Conservation (phyloP, 2,329 filamentous ascomycete species). For the Acephala macrosclerotiorum region DNA sequence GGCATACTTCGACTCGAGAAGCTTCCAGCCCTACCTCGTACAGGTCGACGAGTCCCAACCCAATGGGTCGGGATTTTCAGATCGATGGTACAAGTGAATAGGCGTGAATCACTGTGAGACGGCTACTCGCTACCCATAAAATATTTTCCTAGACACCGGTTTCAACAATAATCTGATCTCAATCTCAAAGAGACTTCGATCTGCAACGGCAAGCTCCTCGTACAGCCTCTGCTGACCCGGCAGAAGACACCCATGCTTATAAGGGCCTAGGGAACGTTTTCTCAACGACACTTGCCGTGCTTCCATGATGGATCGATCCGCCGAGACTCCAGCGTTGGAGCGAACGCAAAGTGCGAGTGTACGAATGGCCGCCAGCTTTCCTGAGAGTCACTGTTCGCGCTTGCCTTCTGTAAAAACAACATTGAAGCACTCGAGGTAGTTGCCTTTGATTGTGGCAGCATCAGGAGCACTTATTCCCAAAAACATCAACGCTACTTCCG, state of each 20-base stretch:
- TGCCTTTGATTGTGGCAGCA: not conserved
- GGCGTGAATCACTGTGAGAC: not conserved
- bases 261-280: not conserved
- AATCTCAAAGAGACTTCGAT: too few species aligned
- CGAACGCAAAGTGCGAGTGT: not conserved
- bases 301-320: not conserved
- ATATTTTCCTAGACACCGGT: not conserved
- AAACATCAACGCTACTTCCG: too few species aligned
- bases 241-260: not conserved
- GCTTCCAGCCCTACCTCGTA: not conserved
- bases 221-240: not conserved
- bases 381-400: not conserved
- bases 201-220: not conserved
- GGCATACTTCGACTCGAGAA: slow-evolving; percentile 2
- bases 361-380: not conserved
- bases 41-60: not conserved
- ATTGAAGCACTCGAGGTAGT: not conserved
- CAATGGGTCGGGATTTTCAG: not conserved
- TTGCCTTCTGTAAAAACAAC: not conserved
- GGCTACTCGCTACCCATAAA: not conserved
- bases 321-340: not conserved
- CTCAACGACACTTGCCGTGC: not conserved
- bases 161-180: not conserved
- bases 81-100: not conserved
- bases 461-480: not conserved